Evolutionary conservation across 2,329 filamentous ascomycete species (phyloP).

Genomic region (Emergomyces africanus): DNA sequence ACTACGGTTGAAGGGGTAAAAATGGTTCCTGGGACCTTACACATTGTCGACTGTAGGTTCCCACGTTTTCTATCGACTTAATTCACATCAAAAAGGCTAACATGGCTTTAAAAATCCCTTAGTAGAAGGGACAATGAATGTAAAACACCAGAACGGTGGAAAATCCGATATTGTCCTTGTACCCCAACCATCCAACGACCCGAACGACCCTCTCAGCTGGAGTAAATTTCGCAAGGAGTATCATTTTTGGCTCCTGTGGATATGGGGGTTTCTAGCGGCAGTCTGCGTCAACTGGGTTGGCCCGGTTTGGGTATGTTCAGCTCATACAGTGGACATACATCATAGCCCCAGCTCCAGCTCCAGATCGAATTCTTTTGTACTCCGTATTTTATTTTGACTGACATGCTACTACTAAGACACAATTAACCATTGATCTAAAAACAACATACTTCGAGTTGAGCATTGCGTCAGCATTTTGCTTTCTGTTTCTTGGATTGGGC

Average conservation of each 20-base stretch:
- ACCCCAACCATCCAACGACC: conserved; percentile 27
- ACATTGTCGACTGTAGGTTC: conserved; percentile 9
- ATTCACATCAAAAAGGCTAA: not conserved
- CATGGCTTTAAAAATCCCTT: not conserved
- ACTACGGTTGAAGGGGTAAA: conserved; percentile 8
- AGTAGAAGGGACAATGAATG: conserved; percentile 11
- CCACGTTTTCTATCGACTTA: not conserved
- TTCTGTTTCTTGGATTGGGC: conserved; percentile 8
- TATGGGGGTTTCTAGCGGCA: conserved; percentile 11
- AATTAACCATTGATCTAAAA: conserved; percentile 8
- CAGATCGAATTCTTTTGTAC: too few relatives aligned
- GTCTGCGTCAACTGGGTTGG: conserved; percentile 10
- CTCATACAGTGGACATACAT: not conserved
- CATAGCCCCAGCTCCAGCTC: not conserved
- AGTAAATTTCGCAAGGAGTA: conserved; percentile 11
- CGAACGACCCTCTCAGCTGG: conserved; percentile 30
- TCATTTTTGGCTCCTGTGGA: conserved; percentile 12
- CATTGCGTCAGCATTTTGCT: conserved; percentile 7
- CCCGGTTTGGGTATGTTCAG: conserved; percentile 8
- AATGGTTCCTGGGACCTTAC: conserved; percentile 11
- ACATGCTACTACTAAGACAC: conserved; percentile 3
- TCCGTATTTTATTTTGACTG: not conserved
- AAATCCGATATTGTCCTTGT: conserved; percentile 19
- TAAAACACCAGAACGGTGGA: conserved; percentile 8
- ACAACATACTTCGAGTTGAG: conserved; percentile 7